A percentile compares a stretch with the other conserved stretches of the same genome.
Conservation (phyloP, 768 basidiomycete species). For the Holtermanniella nyarrowii region DNA sequence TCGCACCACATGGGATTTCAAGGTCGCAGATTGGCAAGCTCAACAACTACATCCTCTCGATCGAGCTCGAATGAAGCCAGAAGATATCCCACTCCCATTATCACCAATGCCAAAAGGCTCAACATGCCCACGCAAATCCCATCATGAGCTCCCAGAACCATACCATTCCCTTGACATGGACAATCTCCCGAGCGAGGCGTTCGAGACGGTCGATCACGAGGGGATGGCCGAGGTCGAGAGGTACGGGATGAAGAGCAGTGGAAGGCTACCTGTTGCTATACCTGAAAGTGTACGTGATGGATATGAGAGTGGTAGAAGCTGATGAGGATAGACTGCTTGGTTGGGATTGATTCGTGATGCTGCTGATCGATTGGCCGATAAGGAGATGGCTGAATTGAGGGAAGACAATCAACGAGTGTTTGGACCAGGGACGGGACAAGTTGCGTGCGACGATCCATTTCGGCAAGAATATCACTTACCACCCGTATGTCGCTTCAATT, state of each 20-base stretch:
- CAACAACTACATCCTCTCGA: too few species aligned
- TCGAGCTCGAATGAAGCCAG: too few species aligned
- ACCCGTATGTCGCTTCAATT: too few species aligned
- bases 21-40: neutral
- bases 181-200: neutral
- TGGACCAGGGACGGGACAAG: too few species aligned
- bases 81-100: neutral
- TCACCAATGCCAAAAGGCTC: too few species aligned
- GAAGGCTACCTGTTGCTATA: neutral
- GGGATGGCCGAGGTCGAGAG: too few species aligned
- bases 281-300: neutral
- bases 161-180: too few species aligned
- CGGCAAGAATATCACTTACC: too few species aligned
- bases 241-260: neutral
- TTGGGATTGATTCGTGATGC: neutral
- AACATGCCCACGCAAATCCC: too few species aligned
- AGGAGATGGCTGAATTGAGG: neutral
- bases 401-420: neutral
- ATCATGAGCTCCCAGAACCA: too few species aligned
- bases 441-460: too few species aligned
- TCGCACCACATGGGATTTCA: neutral
- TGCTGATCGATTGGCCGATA: neutral
- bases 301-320: too few species aligned
- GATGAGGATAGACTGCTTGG: neutral
- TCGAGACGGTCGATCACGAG: neutral